phyloP scores from a whole-genome alignment of 306 rosid genomes.

The Vigna unguiculata region DNA sequence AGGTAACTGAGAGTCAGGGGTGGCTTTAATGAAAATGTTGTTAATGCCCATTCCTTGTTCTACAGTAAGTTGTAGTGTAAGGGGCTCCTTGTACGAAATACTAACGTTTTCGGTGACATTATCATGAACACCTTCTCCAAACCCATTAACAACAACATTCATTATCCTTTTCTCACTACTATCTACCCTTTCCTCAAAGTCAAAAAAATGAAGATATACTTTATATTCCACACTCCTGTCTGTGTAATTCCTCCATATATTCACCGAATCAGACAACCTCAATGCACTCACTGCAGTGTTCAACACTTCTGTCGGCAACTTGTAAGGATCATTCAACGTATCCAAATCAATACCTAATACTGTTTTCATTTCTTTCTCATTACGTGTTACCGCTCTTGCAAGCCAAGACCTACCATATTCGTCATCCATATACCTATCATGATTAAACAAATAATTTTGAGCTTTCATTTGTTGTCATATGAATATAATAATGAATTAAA shows the following conservation, averaged over 20 bases:
- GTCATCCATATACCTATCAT: neutral
- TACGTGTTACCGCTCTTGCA: neutral
- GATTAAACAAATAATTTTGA: neutral
- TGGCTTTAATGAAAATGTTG: neutral
- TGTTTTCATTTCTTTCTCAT: neutral
- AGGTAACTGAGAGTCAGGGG: neutral
- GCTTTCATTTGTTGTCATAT: too few species aligned
- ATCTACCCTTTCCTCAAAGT: neutral
- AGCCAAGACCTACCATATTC: conserved; percentile 18
- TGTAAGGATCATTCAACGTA: neutral
- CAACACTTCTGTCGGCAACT: conserved; percentile 9
- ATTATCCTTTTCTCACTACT: neutral
- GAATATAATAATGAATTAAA: too few species aligned
- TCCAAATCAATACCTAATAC: neutral
- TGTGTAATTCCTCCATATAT: too few species aligned
- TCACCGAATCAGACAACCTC: neutral
- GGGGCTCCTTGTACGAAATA: neutral
- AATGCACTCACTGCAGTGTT: neutral
- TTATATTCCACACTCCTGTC: neutral
- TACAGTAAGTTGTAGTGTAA: neutral
- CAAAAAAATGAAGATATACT: conserved; percentile 31
- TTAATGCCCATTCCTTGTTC: neutral
- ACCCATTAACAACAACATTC: neutral
- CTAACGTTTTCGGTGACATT: neutral
- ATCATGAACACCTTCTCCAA: neutral